These are phyloP conservation scores for Sanghuangporus baumii DNA, from an alignment of 1,284 basidiomycete species.

Conservation along the genomic window DNA sequence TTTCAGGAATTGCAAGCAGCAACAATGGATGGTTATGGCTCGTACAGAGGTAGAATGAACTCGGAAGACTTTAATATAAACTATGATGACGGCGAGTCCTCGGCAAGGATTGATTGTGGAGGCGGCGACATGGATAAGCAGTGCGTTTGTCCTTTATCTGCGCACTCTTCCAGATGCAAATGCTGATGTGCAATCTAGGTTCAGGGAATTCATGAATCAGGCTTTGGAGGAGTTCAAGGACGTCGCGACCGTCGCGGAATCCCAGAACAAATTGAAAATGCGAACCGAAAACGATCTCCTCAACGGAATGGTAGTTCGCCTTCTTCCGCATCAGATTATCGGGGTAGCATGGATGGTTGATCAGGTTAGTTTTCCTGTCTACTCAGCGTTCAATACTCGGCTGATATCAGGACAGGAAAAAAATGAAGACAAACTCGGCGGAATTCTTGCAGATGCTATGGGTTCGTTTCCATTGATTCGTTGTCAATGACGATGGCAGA, in stretches of 20 bases:
- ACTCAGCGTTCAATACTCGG: not conserved
- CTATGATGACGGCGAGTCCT: conserved; percentile 6
- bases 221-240: conserved; percentile 21
- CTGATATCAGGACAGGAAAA: not conserved
- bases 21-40: conserved; percentile 1
- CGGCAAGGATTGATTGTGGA: not conserved
- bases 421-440: conserved; percentile 26
- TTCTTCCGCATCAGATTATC: conserved; percentile 68
- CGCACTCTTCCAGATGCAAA: not conserved
- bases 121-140: not conserved
- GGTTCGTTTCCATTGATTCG: conserved; percentile 27
- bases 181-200: conserved; percentile 1
- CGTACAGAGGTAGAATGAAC: not conserved
- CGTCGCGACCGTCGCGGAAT: conserved; percentile 19
- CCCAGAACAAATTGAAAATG: conserved; percentile 20
- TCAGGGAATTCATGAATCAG: conserved; percentile 18
- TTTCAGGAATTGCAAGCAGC: conserved; percentile 4
- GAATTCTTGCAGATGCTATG: conserved; percentile 23
- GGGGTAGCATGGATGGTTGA: conserved; percentile 55
- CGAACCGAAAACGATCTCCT: conserved; percentile 39
- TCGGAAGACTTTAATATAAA: not conserved
- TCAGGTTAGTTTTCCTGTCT: not conserved
- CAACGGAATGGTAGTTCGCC: conserved; percentile 57
- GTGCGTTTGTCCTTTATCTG: not conserved
- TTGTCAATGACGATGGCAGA: conserved; percentile 31